Conservation (phyloP, 345 rosid species). For the Populus tremula region DNA sequence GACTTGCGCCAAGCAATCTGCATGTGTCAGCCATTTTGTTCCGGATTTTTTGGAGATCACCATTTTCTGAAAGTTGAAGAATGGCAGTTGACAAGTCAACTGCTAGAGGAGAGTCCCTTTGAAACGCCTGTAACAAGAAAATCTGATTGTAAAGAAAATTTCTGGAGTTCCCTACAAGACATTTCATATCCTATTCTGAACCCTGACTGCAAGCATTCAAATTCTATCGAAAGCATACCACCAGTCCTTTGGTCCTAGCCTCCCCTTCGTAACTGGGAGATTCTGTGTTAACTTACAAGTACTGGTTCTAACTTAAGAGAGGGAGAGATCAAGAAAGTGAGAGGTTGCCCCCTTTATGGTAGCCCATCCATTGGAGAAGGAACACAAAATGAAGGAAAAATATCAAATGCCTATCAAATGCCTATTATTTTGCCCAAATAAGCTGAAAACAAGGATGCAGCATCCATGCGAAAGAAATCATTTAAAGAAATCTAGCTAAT, state of each 20-base stretch:
- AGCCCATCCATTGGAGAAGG: no score
- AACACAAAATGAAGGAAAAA: no score
- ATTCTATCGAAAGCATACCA: no score
- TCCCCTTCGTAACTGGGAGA: not conserved
- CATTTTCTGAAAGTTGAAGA: conserved; percentile 80
- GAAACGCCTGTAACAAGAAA: conserved; percentile 67
- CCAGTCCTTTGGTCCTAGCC: no score
- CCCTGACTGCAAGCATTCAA: not conserved
- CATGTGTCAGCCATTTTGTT: conserved; percentile 66
- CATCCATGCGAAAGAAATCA: not conserved
- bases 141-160: not conserved
- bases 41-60: conserved; percentile 72
- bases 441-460: not conserved
- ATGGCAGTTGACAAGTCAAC: conserved; percentile 86
- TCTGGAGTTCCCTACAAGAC: not conserved
- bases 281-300: not conserved
- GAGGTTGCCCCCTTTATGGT: no score
- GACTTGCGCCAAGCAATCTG: conserved; percentile 45
- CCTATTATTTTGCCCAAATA: no score
- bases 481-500: not conserved
- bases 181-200: not conserved
- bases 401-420: no score
- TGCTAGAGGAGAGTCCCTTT: conserved; percentile 86
- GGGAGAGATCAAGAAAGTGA: no score
- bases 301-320: not conserved